Percentiles rank a stretch among this genome's conserved stretches.
Conservation (phyloP, 352 stramenopile species). For the Phytophthora ramorum region DNA sequence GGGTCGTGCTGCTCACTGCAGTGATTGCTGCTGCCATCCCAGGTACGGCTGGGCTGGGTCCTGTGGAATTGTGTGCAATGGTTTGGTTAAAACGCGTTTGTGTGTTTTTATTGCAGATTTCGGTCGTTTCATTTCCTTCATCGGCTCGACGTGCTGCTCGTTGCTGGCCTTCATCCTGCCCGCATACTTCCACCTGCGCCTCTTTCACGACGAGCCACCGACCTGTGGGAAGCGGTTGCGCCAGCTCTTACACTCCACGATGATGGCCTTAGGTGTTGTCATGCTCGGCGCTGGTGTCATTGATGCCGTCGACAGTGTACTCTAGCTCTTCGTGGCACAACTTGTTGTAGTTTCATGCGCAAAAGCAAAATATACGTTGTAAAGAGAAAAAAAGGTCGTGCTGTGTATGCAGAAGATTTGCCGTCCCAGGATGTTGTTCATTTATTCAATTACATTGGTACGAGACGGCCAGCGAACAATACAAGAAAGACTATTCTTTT, state of each 20-base stretch:
- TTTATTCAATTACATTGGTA: too few relatives aligned
- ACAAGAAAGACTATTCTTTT: too few relatives aligned
- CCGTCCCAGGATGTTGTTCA: too few relatives aligned
- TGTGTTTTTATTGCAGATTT: slow-evolving; percentile 68
- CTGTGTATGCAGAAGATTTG: background rate
- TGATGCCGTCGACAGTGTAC: slow-evolving; percentile 36
- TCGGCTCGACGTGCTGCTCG: slow-evolving; percentile 91
- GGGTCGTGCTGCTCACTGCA: slow-evolving; percentile 79
- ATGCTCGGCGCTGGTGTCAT: slow-evolving; percentile 48
- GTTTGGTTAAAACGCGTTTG: background rate
- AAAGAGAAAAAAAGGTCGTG: background rate
- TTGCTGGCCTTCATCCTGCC: slow-evolving; percentile 91
- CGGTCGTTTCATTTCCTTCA: slow-evolving; percentile 92
- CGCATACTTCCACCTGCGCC: slow-evolving; percentile 81
- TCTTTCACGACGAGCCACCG: slow-evolving; percentile 55
- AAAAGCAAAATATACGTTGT: background rate
- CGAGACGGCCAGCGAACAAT: too few relatives aligned
- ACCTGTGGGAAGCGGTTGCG: slow-evolving; percentile 29
- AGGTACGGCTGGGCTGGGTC: slow-evolving; percentile 30
- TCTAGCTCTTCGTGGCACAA: slow-evolving; percentile 19
- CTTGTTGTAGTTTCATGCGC: background rate
- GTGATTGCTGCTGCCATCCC: slow-evolving; percentile 83
- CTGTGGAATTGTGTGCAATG: background rate
- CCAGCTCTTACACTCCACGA: slow-evolving; percentile 42
- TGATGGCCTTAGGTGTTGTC: slow-evolving; percentile 43